Percentiles rank a stretch among this genome's conserved stretches.
Evolutionary conservation across 495 filamentous ascomycete species (phyloP).

Genomic region (Trichocladium uniseriatum): DNA sequence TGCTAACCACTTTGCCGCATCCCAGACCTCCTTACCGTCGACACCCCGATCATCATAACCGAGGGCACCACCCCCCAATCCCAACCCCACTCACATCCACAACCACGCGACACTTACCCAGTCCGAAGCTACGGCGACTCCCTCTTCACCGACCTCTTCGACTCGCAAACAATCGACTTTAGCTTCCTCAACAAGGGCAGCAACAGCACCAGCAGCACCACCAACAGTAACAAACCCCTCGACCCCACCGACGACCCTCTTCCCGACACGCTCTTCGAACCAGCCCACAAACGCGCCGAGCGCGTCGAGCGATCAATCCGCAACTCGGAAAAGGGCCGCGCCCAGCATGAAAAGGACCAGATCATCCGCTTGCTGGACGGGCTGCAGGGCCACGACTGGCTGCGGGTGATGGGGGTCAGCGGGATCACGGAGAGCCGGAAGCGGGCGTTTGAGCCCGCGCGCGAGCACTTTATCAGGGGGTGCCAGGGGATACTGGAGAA

Average conservation of each 20-base stretch:
- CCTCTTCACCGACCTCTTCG: conserved; percentile 40
- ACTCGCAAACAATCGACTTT: conserved; percentile 49
- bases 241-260: conserved; percentile 53
- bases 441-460: conserved; percentile 77
- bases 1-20: conserved; percentile 21
- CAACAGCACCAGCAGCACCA: neutral
- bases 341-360: conserved; percentile 85
- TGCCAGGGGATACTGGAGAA: conserved; percentile 75
- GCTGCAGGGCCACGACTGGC: conserved; percentile 84
- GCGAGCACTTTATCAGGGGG: conserved; percentile 71
- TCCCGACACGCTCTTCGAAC: conserved; percentile 55
- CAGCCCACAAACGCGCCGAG: conserved; percentile 66
- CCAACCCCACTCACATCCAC: conserved; percentile 9
- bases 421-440: conserved; percentile 73
- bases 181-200: conserved; percentile 30
- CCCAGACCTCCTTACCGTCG: conserved; percentile 50
- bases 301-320: conserved; percentile 86
- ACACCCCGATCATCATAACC: conserved; percentile 50
- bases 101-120: conserved; percentile 18
- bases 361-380: conserved; percentile 79
- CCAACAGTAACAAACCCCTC: neutral
- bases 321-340: conserved; percentile 84
- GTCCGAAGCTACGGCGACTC: conserved; percentile 39
- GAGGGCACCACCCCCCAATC: conserved; percentile 12
- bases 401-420: conserved; percentile 85